Evolutionary conservation across 495 filamentous ascomycete species (phyloP), one percentile per base, ranked within the genome.

Genomic region (Pseudomonodictys pantanalensis): DNA sequence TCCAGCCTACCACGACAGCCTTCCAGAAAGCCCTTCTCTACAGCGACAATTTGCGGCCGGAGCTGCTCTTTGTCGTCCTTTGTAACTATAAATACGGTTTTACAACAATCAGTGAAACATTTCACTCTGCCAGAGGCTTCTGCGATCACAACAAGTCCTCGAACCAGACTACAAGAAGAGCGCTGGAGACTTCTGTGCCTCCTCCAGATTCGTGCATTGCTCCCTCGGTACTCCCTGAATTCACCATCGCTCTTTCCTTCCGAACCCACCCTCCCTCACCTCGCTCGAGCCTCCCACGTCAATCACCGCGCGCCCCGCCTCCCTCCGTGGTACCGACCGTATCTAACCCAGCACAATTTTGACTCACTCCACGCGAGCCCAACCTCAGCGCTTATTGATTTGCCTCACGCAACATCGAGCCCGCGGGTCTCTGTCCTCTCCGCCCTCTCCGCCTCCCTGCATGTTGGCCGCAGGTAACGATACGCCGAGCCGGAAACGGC

Each of bases 401-500:
- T n/a, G 38, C 4, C n/a, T n/a, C n/a, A n/a, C n/a, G n/a, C n/a
- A n/a, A 15, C 12, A 41, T 18, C 3, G 15, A 15, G 20, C 24
- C 26, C 15, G 20, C 38, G 38, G 38, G 15, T 41, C 3, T 18
- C 15, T 5, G 20, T 15, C 38, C 15, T 15, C 29, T 26, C n/a
- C 20, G 26, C 11, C 12, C n/a, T 25, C 38, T n/a, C 7, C n/a
- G 30, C 12, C 20, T n/a, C n/a, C n/a, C n/a, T n/a, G 30, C 23
- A 17, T 22, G 15, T 24, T 54, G 20, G 35, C 20, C n/a, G n/a
- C n/a, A n/a, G 38, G 38, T 41, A 18, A 41, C 15, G 38, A 4
- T 5, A 56, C 51, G 50, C 30, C 51, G 30, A 58, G 45, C 35
- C 61, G 62, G 20, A 68, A 68, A 55, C 61, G 66, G 51, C 62